Percentiles rank a stretch among this genome's conserved stretches.
Evolutionary conservation across 140 eudicot genomes (phyloP).

Genomic region (Eryngium alpinum): DNA sequence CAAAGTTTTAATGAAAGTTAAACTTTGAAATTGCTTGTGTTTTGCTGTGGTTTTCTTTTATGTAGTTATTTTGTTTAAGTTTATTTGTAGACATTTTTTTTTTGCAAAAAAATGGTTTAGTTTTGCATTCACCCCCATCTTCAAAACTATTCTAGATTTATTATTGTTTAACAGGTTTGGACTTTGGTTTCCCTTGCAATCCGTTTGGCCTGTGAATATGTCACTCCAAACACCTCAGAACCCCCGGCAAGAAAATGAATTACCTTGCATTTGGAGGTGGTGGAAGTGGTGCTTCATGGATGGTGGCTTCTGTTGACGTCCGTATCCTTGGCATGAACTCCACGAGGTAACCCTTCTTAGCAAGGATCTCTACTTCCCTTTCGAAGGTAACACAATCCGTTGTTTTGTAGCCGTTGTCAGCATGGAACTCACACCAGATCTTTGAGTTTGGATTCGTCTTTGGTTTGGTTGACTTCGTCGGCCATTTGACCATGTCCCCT

Average conservation of each 20-base stretch:
- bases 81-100: too few relatives aligned
- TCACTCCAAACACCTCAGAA: neutral
- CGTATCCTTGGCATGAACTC: too few relatives aligned
- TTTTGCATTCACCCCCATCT: too few relatives aligned
- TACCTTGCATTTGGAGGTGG: neutral
- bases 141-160: too few relatives aligned
- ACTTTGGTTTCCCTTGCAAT: neutral
- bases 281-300: neutral
- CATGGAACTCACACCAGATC: neutral
- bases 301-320: too few relatives aligned
- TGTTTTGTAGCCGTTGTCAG: neutral
- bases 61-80: too few relatives aligned
- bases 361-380: neutral
- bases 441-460: neutral
- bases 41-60: too few relatives aligned
- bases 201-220: neutral
- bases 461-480: neutral
- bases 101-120: too few relatives aligned
- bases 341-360: neutral
- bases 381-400: neutral
- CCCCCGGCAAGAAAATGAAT: neutral
- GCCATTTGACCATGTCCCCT: neutral
- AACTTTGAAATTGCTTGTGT: too few relatives aligned
- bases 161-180: too few relatives aligned
- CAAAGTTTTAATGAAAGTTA: too few relatives aligned